Conservation (phyloP, 768 basidiomycete species). For the Termitomyces heimii region DNA sequence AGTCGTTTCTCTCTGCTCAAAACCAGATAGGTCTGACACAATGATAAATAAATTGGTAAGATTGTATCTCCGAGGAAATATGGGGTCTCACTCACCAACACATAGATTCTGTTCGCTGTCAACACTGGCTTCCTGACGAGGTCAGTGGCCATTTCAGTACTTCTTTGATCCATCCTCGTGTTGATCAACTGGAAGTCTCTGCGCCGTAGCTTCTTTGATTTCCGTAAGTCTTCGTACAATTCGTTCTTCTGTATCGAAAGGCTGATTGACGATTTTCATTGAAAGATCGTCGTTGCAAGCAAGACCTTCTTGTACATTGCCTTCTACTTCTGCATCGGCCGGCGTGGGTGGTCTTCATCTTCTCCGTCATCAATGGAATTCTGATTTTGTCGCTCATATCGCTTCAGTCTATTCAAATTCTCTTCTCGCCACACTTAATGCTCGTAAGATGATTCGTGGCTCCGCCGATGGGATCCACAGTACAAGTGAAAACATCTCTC, state of each 20-base stretch:
- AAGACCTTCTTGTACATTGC: slow-evolving; percentile 49
- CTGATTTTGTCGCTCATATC: not conserved
- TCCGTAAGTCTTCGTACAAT: slow-evolving; percentile 28
- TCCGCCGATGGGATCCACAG: slow-evolving; percentile 31
- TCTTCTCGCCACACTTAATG: slow-evolving; percentile 56
- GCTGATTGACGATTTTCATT: not conserved
- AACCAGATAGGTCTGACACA: slow-evolving; percentile 32
- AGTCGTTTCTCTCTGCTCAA: not conserved
- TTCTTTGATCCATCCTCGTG: slow-evolving; percentile 4
- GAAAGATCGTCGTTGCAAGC: slow-evolving; percentile 41
- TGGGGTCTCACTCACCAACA: not conserved
- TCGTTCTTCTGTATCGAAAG: not conserved
- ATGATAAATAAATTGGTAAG: slow-evolving; percentile 40
- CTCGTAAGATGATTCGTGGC: slow-evolving; percentile 40
- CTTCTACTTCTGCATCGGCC: slow-evolving; percentile 56
- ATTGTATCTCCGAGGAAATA: not conserved
- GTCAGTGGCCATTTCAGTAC: slow-evolving; percentile 6
- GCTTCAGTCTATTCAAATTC: slow-evolving; percentile 51
- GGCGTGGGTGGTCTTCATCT: slow-evolving; percentile 39
- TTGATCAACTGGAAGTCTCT: slow-evolving; percentile 28
- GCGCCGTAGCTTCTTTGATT: slow-evolving; percentile 49
- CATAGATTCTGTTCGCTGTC: slow-evolving; percentile 38
- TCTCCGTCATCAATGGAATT: not conserved
- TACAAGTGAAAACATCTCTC: slow-evolving; percentile 33
- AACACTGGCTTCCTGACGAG: slow-evolving; percentile 35